Evolutionary conservation across 2,329 filamentous ascomycete genomes (phyloP).

Genomic region (Sarocladium strictum): DNA sequence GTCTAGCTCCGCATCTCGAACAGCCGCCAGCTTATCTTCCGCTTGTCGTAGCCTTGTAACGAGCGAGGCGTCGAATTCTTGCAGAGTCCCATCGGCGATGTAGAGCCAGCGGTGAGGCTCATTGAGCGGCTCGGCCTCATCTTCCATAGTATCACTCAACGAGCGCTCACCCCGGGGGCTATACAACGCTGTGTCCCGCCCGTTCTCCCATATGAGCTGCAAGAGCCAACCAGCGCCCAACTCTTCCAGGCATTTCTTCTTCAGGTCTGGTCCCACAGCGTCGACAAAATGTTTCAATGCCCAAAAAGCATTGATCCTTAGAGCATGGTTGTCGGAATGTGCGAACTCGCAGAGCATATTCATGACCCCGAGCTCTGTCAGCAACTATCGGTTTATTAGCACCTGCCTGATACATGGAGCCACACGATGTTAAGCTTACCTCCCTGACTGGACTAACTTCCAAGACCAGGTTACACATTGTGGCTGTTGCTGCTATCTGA

Average conservation of each 20-base stretch:
- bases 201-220: slow-evolving; percentile 64
- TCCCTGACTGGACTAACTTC: slow-evolving; percentile 90
- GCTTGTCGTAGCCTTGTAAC: slow-evolving; percentile 42
- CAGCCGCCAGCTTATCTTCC: slow-evolving; percentile 40
- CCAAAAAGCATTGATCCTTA: slow-evolving; percentile 86
- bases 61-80: slow-evolving; percentile 26
- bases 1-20: slow-evolving; percentile 63
- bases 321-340: slow-evolving; percentile 69
- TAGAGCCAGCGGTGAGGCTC: slow-evolving; percentile 34
- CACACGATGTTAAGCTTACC: slow-evolving; percentile 42
- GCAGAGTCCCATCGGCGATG: slow-evolving; percentile 23
- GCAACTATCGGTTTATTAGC: slow-evolving; percentile 42
- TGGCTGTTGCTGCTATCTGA: slow-evolving; percentile 78
- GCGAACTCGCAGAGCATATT: slow-evolving; percentile 77
- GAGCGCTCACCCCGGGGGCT: slow-evolving; percentile 24
- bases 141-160: slow-evolving; percentile 41
- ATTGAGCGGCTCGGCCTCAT: slow-evolving; percentile 53
- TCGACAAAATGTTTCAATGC: slow-evolving; percentile 86
- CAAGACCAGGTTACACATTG: slow-evolving; percentile 77
- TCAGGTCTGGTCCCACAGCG: slow-evolving; percentile 63
- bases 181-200: slow-evolving; percentile 45
- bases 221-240: slow-evolving; percentile 76
- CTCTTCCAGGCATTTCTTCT: slow-evolving; percentile 71
- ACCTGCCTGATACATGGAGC: background rate
- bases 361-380: slow-evolving; percentile 69